Evolutionary conservation across 2,329 filamentous ascomycete species (phyloP).

Genomic region (Colletotrichum tropicale): DNA sequence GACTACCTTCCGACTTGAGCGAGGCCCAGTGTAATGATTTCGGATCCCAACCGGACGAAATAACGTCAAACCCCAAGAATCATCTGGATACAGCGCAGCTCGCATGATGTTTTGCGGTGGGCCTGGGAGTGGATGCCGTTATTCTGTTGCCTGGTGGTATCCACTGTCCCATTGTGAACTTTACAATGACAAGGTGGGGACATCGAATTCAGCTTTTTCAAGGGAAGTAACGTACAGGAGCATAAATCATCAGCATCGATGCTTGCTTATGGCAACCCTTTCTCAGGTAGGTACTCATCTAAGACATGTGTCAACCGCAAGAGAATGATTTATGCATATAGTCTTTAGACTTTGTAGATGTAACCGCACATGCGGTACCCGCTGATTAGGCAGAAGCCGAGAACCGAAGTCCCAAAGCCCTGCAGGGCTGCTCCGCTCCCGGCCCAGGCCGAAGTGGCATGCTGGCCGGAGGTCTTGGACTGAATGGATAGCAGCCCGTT

Average conservation of each 20-base stretch:
- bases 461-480: neutral
- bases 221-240: neutral
- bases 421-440: neutral
- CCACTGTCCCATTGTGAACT: neutral
- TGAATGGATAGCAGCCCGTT: neutral
- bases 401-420: neutral
- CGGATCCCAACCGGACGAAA: accelerated
- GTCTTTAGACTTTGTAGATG: neutral
- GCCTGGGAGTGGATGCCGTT: neutral
- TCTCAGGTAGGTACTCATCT: neutral
- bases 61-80: accelerated
- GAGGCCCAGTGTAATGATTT: accelerated
- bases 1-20: accelerated
- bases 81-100: neutral
- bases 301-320: accelerated
- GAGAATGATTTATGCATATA: neutral
- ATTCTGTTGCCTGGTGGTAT: neutral
- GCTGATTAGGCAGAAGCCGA: neutral
- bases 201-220: accelerated
- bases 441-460: neutral
- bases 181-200: accelerated
- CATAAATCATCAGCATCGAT: neutral
- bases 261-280: neutral
- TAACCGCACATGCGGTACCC: neutral
- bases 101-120: neutral